These are phyloP conservation scores for Achaetomiella virescens DNA, from an alignment of 495 filamentous ascomycete genomes.

Conservation along the genomic window DNA sequence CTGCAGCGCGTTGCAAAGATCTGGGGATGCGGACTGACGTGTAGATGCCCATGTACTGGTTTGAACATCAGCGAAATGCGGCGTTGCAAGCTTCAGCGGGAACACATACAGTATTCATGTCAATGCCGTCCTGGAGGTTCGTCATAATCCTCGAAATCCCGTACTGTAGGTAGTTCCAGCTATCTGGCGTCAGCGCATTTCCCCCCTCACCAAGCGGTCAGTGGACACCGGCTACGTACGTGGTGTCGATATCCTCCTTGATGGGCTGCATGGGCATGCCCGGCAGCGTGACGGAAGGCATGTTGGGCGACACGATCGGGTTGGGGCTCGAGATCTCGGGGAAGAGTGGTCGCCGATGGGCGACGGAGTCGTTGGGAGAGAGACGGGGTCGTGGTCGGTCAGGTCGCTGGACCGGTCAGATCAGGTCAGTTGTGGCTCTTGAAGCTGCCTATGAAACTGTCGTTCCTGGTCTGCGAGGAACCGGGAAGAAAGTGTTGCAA, in stretches of 20 bases:
- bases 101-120: conserved; percentile 72
- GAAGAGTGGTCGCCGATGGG: neutral
- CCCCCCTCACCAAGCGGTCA: neutral
- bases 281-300: conserved; percentile 22
- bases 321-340: neutral
- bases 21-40: conserved; percentile 53
- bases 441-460: too few species aligned
- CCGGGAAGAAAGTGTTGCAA: too few species aligned
- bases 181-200: conserved; percentile 33
- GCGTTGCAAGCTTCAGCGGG: neutral
- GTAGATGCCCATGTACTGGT: conserved; percentile 90
- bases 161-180: conserved; percentile 82
- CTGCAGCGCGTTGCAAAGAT: neutral
- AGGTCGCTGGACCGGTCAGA: neutral
- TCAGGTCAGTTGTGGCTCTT: neutral
- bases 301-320: conserved; percentile 10
- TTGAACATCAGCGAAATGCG: conserved; percentile 7
- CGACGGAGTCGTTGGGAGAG: neutral
- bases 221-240: conserved; percentile 49
- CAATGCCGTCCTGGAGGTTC: conserved; percentile 82
- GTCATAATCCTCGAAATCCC: conserved; percentile 91
- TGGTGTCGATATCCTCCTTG: conserved; percentile 77
- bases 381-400: neutral
- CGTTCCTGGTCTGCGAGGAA: too few species aligned
- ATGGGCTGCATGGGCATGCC: conserved; percentile 51